Percentiles rank a stretch among this genome's conserved stretches.
Evolutionary conservation across 169 alveolate genomes (phyloP).

Genomic region (Babesia bovis): DNA sequence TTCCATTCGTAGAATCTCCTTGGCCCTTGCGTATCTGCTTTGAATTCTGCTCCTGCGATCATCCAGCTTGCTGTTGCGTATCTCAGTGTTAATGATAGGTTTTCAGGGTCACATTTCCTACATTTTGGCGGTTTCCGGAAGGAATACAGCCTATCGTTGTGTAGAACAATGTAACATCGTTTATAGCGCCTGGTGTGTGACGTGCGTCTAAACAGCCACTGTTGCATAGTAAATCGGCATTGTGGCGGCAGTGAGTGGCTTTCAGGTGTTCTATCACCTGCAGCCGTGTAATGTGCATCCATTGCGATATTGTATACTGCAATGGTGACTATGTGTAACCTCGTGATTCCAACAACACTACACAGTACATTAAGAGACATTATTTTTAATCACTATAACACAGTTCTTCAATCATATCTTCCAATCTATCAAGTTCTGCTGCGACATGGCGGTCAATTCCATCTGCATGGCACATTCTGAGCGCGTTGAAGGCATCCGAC

Average conservation of each 20-base stretch:
- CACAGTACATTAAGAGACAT: too few species aligned
- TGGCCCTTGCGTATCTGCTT: conserved; percentile 47
- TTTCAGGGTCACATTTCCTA: conserved; percentile 25
- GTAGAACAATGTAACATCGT: conserved; percentile 55
- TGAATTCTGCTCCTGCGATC: conserved; percentile 56
- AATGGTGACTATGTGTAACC: neutral
- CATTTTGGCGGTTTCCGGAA: conserved; percentile 48
- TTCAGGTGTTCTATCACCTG: conserved; percentile 1
- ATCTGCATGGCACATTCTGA: conserved; percentile 30
- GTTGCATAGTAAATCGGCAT: conserved; percentile 66
- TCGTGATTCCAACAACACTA: too few species aligned
- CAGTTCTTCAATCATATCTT: conserved; percentile 19
- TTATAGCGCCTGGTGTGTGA: conserved; percentile 58
- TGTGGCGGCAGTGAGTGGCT: conserved; percentile 47
- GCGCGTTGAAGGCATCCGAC: conserved; percentile 20
- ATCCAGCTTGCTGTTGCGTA: conserved; percentile 62
- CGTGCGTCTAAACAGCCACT: conserved; percentile 62
- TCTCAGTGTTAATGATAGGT: conserved; percentile 11
- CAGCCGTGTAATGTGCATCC: neutral
- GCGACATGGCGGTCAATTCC: conserved; percentile 2
- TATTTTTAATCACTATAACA: neutral
- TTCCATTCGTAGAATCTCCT: conserved; percentile 55
- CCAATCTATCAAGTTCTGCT: conserved; percentile 5
- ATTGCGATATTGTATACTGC: too few species aligned
- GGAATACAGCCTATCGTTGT: conserved; percentile 53